These are phyloP conservation scores for Cichorium intybus DNA, from an alignment of 140 eudicot genomes.

Conservation along the genomic window DNA sequence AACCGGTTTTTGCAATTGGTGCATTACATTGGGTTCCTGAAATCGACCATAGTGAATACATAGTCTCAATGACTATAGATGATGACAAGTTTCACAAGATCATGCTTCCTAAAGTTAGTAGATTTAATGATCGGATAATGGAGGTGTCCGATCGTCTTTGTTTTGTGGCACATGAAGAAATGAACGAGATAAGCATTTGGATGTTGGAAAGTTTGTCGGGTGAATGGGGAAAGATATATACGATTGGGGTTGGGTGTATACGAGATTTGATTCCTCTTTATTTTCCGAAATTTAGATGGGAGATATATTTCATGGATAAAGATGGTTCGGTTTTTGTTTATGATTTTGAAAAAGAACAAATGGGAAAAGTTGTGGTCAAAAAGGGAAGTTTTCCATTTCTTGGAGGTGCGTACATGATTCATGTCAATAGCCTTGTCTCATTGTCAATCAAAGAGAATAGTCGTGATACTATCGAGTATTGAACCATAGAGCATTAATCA, in stretches of 20 bases:
- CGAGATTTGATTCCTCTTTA: conserved; percentile 48
- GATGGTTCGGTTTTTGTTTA: conserved; percentile 34
- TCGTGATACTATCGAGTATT: neutral
- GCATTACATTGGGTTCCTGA: conserved; percentile 56
- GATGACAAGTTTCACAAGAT: conserved; percentile 47
- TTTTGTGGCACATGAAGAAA: conserved; percentile 41
- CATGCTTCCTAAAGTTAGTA: conserved; percentile 33
- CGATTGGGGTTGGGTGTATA: conserved; percentile 32
- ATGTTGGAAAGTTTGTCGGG: conserved; percentile 27
- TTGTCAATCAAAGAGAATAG: conserved; percentile 24
- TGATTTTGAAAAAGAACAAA: conserved; percentile 22
- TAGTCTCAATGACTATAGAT: conserved; percentile 40
- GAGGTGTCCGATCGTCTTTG: conserved; percentile 42
- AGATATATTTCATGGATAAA: conserved; percentile 39
- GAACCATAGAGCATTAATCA: neutral
- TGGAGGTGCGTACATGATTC: conserved; percentile 18
- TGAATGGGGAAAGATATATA: conserved; percentile 43
- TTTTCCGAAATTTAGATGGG: conserved; percentile 30
- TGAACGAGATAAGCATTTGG: conserved; percentile 46
- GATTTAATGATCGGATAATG: conserved; percentile 40
- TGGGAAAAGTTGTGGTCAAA: conserved; percentile 30
- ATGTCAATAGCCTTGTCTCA: conserved; percentile 60
- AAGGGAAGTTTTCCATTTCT: neutral
- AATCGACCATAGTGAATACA: conserved; percentile 33
- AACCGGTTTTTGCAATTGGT: conserved; percentile 40